Base-by-base conservation (phyloP, 306 rosid genomes). In the Astragalus membranaceus region DNA sequence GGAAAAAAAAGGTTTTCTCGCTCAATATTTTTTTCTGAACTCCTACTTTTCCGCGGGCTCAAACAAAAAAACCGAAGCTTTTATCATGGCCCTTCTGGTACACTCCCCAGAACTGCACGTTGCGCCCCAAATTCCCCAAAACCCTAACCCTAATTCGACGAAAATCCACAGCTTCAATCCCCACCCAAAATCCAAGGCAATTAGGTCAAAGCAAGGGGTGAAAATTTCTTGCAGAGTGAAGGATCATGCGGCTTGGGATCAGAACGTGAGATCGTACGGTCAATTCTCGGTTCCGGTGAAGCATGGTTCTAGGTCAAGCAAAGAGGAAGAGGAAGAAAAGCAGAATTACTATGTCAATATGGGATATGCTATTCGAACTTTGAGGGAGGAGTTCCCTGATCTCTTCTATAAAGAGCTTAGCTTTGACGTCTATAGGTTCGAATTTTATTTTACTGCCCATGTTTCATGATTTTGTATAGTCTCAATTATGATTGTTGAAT, bases 321-420 rank as follows among this genome's bases (percentile, higher is more conserved):
- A 85, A 73, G 97, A 88, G 70, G 88, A 91, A 47, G 91, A 87
- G 17, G 87, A 83, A 43, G 91, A 88, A 67, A 91, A 82, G 85
- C 91, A 85, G 85, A 76, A 84, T 69, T 91, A 91, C 67, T 83
- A 88, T 61, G 79, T 91, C 29, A 91, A 91, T 55, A 62, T 88
- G 86, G 97, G 97, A 14, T 88, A 85, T 72, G 97, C 97, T 33
- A 88, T 91, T 5, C 85, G 96, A 56, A 84, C 88, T 67, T 64
- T 91, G 47, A 85, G 97, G 65, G 96, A 91, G 81, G 96, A 91
- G 65, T 80, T 91, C 39, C 92, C 96, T 2, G 82, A 80, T 76
- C 85, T 91, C 13, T 91, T 91, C 67, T 67, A 65, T 77, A 88
- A 77, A 68, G 97, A 88, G 43, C 97, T 79, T 69, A 83, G 79